Base-by-base conservation (phyloP, 1,284 basidiomycete genomes). In the Moesziomyces parantarcticus region DNA sequence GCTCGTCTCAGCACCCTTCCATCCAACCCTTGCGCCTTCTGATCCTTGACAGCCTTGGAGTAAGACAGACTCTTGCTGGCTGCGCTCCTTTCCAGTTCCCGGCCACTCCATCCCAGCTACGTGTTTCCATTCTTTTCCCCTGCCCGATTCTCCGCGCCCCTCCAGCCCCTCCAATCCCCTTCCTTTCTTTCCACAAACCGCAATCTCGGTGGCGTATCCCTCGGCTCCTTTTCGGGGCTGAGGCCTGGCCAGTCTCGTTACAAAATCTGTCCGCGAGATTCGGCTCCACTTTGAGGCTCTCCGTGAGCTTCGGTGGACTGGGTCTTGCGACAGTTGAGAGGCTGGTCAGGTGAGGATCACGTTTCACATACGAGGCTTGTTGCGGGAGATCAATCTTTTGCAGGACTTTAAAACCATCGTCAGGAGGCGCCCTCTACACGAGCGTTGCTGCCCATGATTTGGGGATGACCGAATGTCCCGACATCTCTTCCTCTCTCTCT, bases 391-490 rank as follows among this genome's bases (percentile, higher is more conserved):
- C 47, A 50, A 55, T 54, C n/a, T 39, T 32, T 39, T 58, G 55
- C 47, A 50, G 62, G 66, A 58, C 71, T 66, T 70, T 66, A 74
- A 74, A 74, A 74, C 71, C 71, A 74, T 74, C 51, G 71, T 74
- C 67, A 69, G 71, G 71, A 74, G 71, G 71, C 53, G 55, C 62
- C 71, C 61, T 63, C 59, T 49, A 50, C 39, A 41, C 51, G 71
- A 61, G 63, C 56, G 52, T 52, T 43, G 65, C 58, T 58, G 65
- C 71, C 71, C 71, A 74, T 74, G 71, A 74, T 66, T 65, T 69
- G 67, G 53, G 71, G 71, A 74, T 74, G 71, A 74, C 71, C 71
- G 57, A 69, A 59, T 65, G 66, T 64, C 71, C 66, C 58, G 48
- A 74, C 71, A 74, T 32, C 50, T 39, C 41, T 39, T 54, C 21